phyloP scores from a whole-genome alignment of 2,329 filamentous ascomycete species.

The Sphaceloma murrayae region DNA sequence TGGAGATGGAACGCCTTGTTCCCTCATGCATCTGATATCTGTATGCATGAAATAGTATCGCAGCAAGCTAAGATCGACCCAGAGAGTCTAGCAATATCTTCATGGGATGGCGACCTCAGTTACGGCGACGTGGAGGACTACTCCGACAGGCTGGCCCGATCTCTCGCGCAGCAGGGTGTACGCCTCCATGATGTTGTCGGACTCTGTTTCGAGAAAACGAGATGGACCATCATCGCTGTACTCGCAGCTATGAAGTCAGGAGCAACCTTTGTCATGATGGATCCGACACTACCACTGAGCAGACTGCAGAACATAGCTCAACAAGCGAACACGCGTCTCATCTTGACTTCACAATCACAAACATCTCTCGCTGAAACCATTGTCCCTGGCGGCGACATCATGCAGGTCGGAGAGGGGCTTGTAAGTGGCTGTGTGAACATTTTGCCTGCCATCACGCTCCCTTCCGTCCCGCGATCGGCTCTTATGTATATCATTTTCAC shows the following conservation, averaged over 20 bases:
- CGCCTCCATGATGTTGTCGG: conserved; percentile 19
- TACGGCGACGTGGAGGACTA: conserved; percentile 22
- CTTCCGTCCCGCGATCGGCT: not conserved
- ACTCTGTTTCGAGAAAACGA: conserved; percentile 24
- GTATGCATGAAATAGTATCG: conserved; percentile 19
- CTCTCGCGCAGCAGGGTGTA: conserved; percentile 16
- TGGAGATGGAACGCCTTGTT: conserved; percentile 17
- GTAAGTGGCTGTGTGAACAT: too few relatives aligned
- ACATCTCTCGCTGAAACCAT: not conserved
- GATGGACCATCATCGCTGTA: conserved; percentile 24
- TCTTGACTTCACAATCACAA: conserved; percentile 12
- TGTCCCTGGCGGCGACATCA: not conserved
- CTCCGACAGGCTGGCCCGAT: conserved; percentile 19
- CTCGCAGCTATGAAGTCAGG: conserved; percentile 27
- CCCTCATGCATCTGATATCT: conserved; percentile 19
- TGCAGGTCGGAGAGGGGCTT: not conserved
- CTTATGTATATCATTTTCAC: conserved; percentile 25
- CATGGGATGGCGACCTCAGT: conserved; percentile 23
- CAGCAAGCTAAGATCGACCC: conserved; percentile 18
- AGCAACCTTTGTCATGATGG: conserved; percentile 24
- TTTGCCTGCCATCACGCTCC: too few relatives aligned
- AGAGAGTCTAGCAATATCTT: conserved; percentile 21
- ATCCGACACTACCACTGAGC: conserved; percentile 22
- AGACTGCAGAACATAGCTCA: conserved; percentile 1
- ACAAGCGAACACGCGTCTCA: conserved; percentile 21